Base-by-base conservation (phyloP, 106 monocot genomes). In the Allium fistulosum region DNA sequence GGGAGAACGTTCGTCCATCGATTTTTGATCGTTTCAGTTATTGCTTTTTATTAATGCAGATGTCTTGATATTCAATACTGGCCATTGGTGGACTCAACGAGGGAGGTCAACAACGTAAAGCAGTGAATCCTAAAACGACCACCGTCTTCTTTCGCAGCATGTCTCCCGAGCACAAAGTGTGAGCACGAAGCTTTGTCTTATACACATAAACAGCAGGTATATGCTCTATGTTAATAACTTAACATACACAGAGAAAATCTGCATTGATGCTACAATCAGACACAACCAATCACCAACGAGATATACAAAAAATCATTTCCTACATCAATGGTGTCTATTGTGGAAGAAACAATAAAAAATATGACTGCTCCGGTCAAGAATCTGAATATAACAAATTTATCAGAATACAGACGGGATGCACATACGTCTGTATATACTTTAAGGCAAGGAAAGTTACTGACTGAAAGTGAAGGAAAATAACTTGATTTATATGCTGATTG, bases 221-320 rank as follows among this genome's bases (percentile, higher is more conserved):
- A 22, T 27, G 6, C 4, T 16, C 27, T 17, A 11, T 61, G 61
- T 11, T 46, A 22, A 61, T 11, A 61, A 11, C 10, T 17, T 26
- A 61, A 14, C 17, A 18, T 27, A 61, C 10, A 22, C 22, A 85
- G 80, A 57, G 47, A 26, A 16, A 78, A 70, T 66, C n/a, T 71
- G 3, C 75, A 76, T 3, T 84, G 84, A 77, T 85, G 80, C 72
- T 72, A 78, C 69, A 85, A 85, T 69, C 72, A 85, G 52, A 75
- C 68, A 1, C 16, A 57, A 6, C 80, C 77, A 2, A 63, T 84
- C 58, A 68, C 72, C 26, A 59, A 71, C 9, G 75, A 78, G 17
- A 63, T 37, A 11, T 75, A 78, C 37, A 28, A 48, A 15, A 71
- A 69, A 10, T 65, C 49, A 49, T 85, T 81, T 70, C 81, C 78